phyloP scores from a whole-genome alignment of 2,329 filamentous ascomycete species.

The Hymenotorrendiella dingleyae region DNA sequence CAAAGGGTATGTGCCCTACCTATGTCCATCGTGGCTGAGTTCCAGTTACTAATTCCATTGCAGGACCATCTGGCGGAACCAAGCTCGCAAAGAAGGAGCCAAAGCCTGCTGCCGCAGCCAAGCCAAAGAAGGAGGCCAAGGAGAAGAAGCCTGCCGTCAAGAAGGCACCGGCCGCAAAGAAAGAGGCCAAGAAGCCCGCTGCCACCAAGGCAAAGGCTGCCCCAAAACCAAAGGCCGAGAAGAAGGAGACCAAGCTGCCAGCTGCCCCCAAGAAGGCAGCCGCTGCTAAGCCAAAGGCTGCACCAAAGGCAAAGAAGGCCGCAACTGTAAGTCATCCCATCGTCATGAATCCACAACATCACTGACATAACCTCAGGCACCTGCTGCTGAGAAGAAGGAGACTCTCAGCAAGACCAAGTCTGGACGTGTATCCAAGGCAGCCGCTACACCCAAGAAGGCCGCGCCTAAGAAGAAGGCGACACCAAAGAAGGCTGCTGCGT shows the following conservation, averaged over 20 bases:
- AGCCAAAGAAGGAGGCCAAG: conserved; percentile 28
- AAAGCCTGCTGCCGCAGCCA: conserved; percentile 37
- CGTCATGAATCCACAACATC: too few species aligned
- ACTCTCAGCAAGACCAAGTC: conserved; percentile 66
- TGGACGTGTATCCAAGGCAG: conserved; percentile 64
- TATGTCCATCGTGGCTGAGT: conserved; percentile 1
- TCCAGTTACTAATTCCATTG: conserved; percentile 27
- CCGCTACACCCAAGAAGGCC: conserved; percentile 46
- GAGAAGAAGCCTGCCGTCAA: conserved; percentile 34
- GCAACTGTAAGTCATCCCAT: conserved; percentile 24
- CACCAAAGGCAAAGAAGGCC: conserved; percentile 12
- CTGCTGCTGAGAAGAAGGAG: conserved; percentile 58
- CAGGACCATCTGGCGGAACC: conserved; percentile 63
- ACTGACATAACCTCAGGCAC: conserved; percentile 41
- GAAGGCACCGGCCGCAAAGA: conserved; percentile 32
- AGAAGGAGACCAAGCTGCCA: conserved; percentile 29
- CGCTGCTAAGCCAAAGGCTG: conserved; percentile 29
- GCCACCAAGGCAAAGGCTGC: conserved; percentile 35
- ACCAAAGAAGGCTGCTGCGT: conserved; percentile 22
- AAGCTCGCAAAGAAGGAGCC: conserved; percentile 62
- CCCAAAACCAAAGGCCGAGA: conserved; percentile 35
- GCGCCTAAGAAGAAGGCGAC: conserved; percentile 24
- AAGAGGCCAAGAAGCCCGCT: conserved; percentile 36
- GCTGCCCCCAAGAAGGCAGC: conserved; percentile 32
- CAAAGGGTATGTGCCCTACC: conserved; percentile 55